Conservation (phyloP, 1,284 basidiomycete species). For the Hemileia vastatrix region DNA sequence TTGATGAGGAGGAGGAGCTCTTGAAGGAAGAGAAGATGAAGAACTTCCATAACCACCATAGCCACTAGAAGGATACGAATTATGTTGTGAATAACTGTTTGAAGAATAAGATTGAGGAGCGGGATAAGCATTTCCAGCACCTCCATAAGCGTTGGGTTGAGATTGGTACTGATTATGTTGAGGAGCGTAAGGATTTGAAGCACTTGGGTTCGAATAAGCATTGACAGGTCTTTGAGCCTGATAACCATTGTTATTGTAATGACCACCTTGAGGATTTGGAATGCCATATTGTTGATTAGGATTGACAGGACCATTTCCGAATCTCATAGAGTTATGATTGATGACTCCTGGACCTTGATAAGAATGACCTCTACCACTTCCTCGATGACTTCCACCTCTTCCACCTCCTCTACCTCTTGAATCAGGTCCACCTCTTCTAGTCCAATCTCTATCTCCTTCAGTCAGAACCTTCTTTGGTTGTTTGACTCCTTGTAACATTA, state of each 20-base stretch:
- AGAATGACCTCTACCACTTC: conserved; percentile 28
- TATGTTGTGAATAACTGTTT: background rate
- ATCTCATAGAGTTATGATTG: background rate
- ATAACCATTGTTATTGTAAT: background rate
- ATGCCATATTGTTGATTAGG: background rate
- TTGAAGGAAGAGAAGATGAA: background rate
- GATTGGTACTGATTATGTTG: background rate
- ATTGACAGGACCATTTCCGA: background rate
- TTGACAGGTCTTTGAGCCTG: background rate
- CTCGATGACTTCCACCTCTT: too few relatives aligned
- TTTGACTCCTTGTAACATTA: conserved; percentile 65
- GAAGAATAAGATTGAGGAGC: background rate
- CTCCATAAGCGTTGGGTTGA: background rate
- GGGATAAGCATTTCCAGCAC: background rate
- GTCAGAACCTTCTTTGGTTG: conserved; percentile 58
- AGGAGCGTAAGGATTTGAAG: background rate
- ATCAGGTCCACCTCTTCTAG: conserved; percentile 48
- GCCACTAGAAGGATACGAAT: background rate
- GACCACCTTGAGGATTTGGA: background rate
- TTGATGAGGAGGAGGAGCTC: background rate
- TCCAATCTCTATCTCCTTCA: conserved; percentile 63
- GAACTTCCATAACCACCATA: background rate
- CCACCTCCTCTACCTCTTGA: conserved; percentile 43
- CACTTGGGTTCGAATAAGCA: background rate
- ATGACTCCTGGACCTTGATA: background rate